These are phyloP conservation scores for Gnaphalium uliginosum DNA, from an alignment of 129 eudicot genomes.

Conservation along the genomic window DNA sequence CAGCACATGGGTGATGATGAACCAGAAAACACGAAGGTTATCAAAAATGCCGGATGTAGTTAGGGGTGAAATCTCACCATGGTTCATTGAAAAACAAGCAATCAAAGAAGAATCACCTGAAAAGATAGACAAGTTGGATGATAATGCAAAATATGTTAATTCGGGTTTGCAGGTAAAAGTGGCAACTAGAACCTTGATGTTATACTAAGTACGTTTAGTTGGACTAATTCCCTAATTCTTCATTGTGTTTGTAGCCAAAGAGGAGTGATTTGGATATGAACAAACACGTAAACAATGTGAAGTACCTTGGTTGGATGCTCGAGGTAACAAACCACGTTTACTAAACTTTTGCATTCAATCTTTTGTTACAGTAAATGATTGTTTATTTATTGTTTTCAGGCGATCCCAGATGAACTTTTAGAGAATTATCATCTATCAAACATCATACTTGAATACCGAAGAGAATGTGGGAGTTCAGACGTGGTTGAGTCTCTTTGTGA, in stretches of 20 bases:
- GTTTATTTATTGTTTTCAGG: constrained; percentile 38
- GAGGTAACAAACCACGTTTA: constrained; percentile 53
- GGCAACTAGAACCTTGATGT: background rate
- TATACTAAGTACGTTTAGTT: background rate
- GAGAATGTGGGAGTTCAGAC: constrained; percentile 84
- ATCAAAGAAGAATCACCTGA: constrained; percentile 52
- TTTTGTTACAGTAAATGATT: background rate
- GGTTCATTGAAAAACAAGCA: constrained; percentile 66
- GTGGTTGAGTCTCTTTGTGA: constrained; percentile 75
- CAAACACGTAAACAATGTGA: constrained; percentile 89
- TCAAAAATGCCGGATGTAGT: constrained; percentile 87
- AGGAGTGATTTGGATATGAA: constrained; percentile 95
- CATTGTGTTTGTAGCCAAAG: constrained; percentile 53
- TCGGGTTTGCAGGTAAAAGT: constrained; percentile 60
- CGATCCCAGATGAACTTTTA: constrained; percentile 59
- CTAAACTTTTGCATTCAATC: background rate
- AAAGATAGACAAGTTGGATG: constrained; percentile 63
- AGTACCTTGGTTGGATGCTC: constrained; percentile 87
- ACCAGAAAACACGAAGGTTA: constrained; percentile 65
- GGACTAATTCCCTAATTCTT: background rate
- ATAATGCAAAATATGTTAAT: constrained; percentile 50
- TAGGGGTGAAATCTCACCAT: constrained; percentile 65
- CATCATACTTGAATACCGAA: constrained; percentile 66
- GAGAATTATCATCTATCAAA: constrained; percentile 59
- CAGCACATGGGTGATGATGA: constrained; percentile 97